phyloP scores from a whole-genome alignment of 768 basidiomycete species.

The Panellus pusillus region DNA sequence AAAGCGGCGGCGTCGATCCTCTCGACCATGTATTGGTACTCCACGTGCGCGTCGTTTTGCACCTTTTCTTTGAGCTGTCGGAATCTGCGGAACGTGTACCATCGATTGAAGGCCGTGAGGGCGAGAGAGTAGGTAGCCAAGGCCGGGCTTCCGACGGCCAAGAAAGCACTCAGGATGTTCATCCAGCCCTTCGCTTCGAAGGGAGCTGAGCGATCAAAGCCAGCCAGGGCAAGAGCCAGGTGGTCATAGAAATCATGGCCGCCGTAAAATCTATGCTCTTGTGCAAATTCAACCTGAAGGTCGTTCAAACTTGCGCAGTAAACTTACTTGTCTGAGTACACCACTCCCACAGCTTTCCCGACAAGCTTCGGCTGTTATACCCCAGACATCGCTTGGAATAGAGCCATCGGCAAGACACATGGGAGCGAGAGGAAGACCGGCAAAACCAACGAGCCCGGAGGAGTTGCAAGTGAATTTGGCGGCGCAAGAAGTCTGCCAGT shows the following conservation, averaged over 20 bases:
- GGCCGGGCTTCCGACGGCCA: constrained; percentile 19
- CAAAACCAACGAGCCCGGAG: no score
- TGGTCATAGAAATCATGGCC: constrained; percentile 6
- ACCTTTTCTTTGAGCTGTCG: constrained; percentile 1
- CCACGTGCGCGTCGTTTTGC: background rate
- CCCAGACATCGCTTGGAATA: constrained; percentile 5
- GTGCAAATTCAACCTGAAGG: background rate
- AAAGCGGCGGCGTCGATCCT: constrained; percentile 1
- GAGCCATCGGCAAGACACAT: no score
- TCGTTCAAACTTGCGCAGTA: no score
- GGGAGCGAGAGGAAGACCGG: no score
- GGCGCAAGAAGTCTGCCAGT: no score
- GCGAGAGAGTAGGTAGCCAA: constrained; percentile 20
- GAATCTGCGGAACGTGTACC: constrained; percentile 7
- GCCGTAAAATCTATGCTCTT: constrained; percentile 1
- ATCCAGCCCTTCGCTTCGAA: constrained; percentile 16
- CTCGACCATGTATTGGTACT: constrained; percentile 2
- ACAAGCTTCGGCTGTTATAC: constrained; percentile 11
- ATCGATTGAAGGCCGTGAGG: constrained; percentile 1
- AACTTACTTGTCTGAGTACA: constrained; percentile 4
- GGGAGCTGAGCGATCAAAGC: constrained; percentile 21
- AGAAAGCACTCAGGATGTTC: constrained; percentile 13
- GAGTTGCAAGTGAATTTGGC: no score
- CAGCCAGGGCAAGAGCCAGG: constrained; percentile 21
- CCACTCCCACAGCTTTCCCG: constrained; percentile 5